These are phyloP conservation scores for Arthrobotrys sinensis DNA, from an alignment of 2,329 filamentous ascomycete species.

Conservation along the genomic window DNA sequence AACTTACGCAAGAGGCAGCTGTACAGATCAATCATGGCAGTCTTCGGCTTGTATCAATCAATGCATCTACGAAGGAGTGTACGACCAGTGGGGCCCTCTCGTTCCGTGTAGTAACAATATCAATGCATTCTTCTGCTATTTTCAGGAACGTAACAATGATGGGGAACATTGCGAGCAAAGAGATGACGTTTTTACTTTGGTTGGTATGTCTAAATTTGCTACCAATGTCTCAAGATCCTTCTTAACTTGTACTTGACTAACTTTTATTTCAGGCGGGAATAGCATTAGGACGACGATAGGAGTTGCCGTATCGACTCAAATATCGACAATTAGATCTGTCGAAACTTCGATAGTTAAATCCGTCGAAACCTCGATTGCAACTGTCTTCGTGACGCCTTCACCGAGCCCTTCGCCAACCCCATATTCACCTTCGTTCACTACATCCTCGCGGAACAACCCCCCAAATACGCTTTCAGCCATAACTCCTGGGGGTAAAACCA, in stretches of 20 bases:
- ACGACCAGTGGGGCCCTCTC: constrained; percentile 22
- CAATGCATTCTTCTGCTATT: constrained; percentile 40
- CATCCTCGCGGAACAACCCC: background rate
- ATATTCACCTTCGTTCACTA: background rate
- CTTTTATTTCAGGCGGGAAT: constrained; percentile 16
- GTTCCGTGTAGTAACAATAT: constrained; percentile 32
- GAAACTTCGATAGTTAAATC: constrained; percentile 1
- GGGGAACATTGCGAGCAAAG: constrained; percentile 29
- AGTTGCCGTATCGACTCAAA: constrained; percentile 6
- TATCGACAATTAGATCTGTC: constrained; percentile 7
- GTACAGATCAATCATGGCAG: constrained; percentile 42
- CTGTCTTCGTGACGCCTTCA: constrained; percentile 15
- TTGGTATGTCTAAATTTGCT: constrained; percentile 18
- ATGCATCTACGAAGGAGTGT: constrained; percentile 27
- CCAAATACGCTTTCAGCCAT: background rate
- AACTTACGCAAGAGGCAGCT: constrained; percentile 36
- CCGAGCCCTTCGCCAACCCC: constrained; percentile 13
- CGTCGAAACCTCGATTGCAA: constrained; percentile 7
- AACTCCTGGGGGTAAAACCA: background rate
- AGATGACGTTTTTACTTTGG: constrained; percentile 37
- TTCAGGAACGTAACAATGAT: constrained; percentile 25
- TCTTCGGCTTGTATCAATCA: constrained; percentile 31
- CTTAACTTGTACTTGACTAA: background rate
- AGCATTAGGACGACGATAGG: constrained; percentile 31
- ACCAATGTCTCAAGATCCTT: background rate